These are phyloP conservation scores for Pseudodiploospora longispora DNA, from an alignment of 2,329 filamentous ascomycete genomes.

Conservation along the genomic window DNA sequence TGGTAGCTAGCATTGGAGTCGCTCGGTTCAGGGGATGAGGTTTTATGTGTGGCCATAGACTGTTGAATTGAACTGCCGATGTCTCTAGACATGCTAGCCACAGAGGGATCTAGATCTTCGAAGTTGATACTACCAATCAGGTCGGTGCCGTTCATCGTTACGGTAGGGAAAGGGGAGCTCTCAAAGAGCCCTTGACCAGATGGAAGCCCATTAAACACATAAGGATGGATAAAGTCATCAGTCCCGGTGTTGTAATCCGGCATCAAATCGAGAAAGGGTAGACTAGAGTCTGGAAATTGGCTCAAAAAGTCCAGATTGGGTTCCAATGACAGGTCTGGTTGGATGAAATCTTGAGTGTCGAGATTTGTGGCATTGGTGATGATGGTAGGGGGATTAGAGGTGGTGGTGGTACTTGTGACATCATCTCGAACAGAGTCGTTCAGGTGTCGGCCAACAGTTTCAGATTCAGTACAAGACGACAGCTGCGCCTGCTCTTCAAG, in stretches of 20 bases:
- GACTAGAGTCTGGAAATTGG: conserved; percentile 16
- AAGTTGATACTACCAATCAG: conserved; percentile 25
- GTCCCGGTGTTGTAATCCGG: conserved; percentile 2
- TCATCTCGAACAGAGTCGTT: background rate
- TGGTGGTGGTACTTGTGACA: background rate
- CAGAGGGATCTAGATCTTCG: conserved; percentile 19
- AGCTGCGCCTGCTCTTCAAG: conserved; percentile 18
- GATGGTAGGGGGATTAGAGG: background rate
- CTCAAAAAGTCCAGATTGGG: conserved; percentile 28
- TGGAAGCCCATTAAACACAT: background rate
- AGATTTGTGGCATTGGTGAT: background rate
- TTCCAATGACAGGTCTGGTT: conserved; percentile 15
- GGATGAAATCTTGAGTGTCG: background rate
- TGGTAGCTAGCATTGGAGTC: conserved; percentile 17
- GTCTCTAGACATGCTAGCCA: conserved; percentile 20
- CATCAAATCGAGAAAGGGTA: conserved; percentile 31
- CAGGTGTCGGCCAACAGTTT: background rate
- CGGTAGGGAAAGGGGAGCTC: conserved; percentile 5
- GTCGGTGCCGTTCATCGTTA: conserved; percentile 17
- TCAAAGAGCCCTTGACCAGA: conserved; percentile 2
- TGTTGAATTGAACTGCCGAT: conserved; percentile 18
- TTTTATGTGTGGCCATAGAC: conserved; percentile 16
- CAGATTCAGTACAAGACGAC: background rate
- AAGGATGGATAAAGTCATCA: too few species aligned
- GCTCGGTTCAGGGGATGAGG: conserved; percentile 9